Evolutionary conservation across 768 basidiomycete species (phyloP), one percentile per base, ranked within the genome.

Genomic region (Xerocomellus amylosporus): DNA sequence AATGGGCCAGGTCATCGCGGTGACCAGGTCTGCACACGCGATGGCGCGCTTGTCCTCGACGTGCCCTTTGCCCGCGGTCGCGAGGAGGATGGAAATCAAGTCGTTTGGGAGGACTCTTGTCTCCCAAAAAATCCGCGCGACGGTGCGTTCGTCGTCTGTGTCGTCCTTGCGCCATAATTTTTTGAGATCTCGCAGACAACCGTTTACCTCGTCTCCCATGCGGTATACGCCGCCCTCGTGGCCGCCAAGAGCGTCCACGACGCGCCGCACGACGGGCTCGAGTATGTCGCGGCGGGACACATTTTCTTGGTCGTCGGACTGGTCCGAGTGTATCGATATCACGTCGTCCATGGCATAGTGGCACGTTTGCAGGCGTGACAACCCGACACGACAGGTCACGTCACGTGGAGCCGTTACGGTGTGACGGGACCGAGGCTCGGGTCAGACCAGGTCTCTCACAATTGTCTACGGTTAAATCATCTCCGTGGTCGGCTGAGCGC

Each of bases 1-100:
- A 50, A 99, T 96, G 1, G 97, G 97, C 97, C 97, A 99, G 2
- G 96, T 98, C 90, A 99, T 91, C 0, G 95, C 94, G 0, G 93
- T 90, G 68, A 98, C 86, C 22, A 99, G 76, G 67, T 98, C 97
- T 8, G 85, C 87, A 58, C 87, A 88, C 1, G 86, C 83, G 26
- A 96, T 80, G 0, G 91, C 92, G 45, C 90, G 78, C 62, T 87
- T 89, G 71, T 93, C 90, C 59, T 92, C 90, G 31, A 88, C 84
- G 20, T 77, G 71, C 0, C 90, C 90, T 48, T 83, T 82, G 12
- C 90, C 89, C 1, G 90, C 88, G 0, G 91, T 93, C 55, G 80
- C 80, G 46, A 90, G 77, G 13, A 98, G 77, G 51, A 98, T 88
- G 17, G 93, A 88, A 19, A 98, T 73, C 46, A 98, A 77, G 71